Percentiles rank a stretch among this genome's conserved stretches.
phyloP scores from a whole-genome alignment of 805 yeast species.

The Suhomyces pyralidae region DNA sequence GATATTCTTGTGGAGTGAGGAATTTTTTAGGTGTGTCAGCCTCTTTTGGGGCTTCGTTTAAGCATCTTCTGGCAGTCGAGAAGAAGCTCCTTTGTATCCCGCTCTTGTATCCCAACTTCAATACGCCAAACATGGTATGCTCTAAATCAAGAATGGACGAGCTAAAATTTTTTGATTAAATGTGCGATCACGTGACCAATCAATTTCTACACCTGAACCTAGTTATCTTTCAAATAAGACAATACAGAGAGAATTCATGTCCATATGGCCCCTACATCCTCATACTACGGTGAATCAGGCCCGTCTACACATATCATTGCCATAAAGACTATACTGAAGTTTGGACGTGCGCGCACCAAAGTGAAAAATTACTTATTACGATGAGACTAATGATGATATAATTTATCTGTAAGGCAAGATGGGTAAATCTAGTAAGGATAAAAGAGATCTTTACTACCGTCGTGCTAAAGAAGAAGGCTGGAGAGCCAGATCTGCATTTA shows the following conservation, averaged over 20 bases:
- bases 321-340: no score
- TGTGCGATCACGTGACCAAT: not conserved
- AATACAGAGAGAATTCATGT: not conserved
- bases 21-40: not conserved
- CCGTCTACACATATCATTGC: not conserved
- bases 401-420: conserved; percentile 35
- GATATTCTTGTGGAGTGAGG: conserved; percentile 29
- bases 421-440: conserved; percentile 96
- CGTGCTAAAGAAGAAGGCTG: conserved; percentile 97
- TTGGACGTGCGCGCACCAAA: conserved; percentile 1
- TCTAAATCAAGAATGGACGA: not conserved
- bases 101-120: not conserved
- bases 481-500: conserved; percentile 96
- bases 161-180: not conserved
- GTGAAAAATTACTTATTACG: conserved; percentile 1
- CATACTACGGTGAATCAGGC: no score
- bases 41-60: not conserved
- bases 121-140: not conserved
- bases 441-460: conserved; percentile 86
- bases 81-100: conserved; percentile 1
- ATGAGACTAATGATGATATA: not conserved
- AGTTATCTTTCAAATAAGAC: not conserved
- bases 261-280: not conserved
- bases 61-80: not conserved
- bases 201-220: not conserved